Percentiles rank a stretch among this genome's conserved stretches.
Evolutionary conservation across 2,329 filamentous ascomycete species (phyloP).

Genomic region (Colletotrichum aenigma): DNA sequence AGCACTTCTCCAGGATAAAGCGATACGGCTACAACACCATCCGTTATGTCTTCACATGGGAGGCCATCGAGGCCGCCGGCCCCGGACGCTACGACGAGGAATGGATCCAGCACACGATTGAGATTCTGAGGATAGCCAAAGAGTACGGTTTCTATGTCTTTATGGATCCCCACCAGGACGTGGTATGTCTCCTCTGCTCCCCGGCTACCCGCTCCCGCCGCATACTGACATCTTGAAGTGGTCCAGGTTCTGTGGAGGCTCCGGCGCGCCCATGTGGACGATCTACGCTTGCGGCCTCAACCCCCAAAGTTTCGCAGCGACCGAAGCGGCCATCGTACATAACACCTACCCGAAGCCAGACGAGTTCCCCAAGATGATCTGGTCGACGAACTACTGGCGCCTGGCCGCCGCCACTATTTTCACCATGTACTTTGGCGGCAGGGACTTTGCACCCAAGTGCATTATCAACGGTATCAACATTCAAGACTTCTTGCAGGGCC

Average conservation of each 20-base stretch:
- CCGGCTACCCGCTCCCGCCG: background rate
- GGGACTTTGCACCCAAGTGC: conserved; percentile 92
- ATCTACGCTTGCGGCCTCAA: conserved; percentile 93
- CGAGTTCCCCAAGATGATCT: conserved; percentile 97
- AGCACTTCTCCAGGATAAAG: conserved; percentile 84
- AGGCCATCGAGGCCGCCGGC: conserved; percentile 93
- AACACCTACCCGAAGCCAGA: conserved; percentile 89
- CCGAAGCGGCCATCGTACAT: conserved; percentile 91
- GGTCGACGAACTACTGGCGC: conserved; percentile 95
- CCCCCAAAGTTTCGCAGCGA: conserved; percentile 81
- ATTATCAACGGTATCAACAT: conserved; percentile 95
- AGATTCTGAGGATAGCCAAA: conserved; percentile 82
- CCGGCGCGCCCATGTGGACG: conserved; percentile 97
- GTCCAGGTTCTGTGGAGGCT: conserved; percentile 93
- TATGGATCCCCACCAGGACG: conserved; percentile 99
- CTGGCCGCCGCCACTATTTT: conserved; percentile 90
- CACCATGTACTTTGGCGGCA: conserved; percentile 90
- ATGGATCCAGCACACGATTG: conserved; percentile 90
- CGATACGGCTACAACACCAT: conserved; percentile 96
- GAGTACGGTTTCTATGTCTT: conserved; percentile 94
- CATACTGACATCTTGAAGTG: conserved; percentile 59
- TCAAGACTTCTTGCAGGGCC: conserved; percentile 89
- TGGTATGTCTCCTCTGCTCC: conserved; percentile 59
- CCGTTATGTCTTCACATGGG: conserved; percentile 97
- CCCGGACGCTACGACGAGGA: conserved; percentile 93